phyloP scores from a whole-genome alignment of 495 filamentous ascomycete species.

The Penicillium goetzii region DNA sequence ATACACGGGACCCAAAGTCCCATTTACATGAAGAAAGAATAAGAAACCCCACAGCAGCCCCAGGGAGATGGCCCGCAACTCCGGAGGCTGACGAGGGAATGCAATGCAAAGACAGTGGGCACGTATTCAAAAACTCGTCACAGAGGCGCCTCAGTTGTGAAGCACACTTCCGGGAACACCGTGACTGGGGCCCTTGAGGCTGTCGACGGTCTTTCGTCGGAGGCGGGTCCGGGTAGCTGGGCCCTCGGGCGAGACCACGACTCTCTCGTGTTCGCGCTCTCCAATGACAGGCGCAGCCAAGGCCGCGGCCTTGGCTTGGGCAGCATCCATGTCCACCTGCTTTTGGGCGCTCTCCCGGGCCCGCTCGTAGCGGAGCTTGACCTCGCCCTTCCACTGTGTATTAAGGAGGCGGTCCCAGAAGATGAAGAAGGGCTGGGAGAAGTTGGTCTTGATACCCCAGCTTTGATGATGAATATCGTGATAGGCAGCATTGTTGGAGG shows the following conservation, averaged over 20 bases:
- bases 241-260: constrained; percentile 36
- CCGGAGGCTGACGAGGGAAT: constrained; percentile 25
- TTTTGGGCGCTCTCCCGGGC: constrained; percentile 47
- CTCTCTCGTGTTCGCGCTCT: constrained; percentile 29
- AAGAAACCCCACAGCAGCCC: constrained; percentile 21
- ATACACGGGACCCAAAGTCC: constrained; percentile 32
- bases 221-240: constrained; percentile 40
- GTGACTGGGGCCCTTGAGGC: constrained; percentile 46
- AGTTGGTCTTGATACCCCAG: constrained; percentile 86
- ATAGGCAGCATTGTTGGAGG: constrained; percentile 90
- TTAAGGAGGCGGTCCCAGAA: constrained; percentile 56
- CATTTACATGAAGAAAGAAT: constrained; percentile 33
- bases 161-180: constrained; percentile 47
- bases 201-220: constrained; percentile 48
- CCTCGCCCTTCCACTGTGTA: constrained; percentile 52
- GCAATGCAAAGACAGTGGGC: constrained; percentile 22
- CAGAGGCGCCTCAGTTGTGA: constrained; percentile 30
- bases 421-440: constrained; percentile 57
- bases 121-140: constrained; percentile 24
- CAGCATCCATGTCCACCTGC: constrained; percentile 39
- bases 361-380: constrained; percentile 50
- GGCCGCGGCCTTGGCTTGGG: constrained; percentile 18
- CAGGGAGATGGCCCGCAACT: constrained; percentile 45
- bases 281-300: constrained; percentile 14
- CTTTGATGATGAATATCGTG: constrained; percentile 99